phyloP scores from a whole-genome alignment of 2,329 filamentous ascomycete genomes.

The Alternaria arborescens region DNA sequence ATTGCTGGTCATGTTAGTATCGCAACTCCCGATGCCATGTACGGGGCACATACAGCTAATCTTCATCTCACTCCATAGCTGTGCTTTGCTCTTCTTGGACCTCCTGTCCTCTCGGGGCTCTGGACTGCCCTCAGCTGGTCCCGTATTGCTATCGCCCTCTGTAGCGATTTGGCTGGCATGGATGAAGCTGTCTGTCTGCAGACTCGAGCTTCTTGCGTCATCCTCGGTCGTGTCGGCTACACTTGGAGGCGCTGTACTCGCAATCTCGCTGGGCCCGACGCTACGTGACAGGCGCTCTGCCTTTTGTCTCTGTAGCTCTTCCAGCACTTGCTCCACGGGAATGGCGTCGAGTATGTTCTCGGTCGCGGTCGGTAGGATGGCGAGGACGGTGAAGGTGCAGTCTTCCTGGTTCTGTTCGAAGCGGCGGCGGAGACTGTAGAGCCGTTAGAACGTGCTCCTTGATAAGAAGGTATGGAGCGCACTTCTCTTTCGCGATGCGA shows the following conservation, averaged over 20 bases:
- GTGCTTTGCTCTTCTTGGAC: conserved; percentile 83
- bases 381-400: conserved; percentile 97
- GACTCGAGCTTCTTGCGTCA: conserved; percentile 78
- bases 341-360: conserved; percentile 87
- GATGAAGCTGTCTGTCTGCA: conserved; percentile 82
- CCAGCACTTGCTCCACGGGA: conserved; percentile 90
- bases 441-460: conserved; percentile 5
- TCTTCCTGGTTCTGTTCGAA: conserved; percentile 99
- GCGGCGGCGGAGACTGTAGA: conserved; percentile 80
- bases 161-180: conserved; percentile 76
- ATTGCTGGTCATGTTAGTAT: conserved; percentile 68
- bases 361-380: conserved; percentile 88
- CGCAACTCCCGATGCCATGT: conserved; percentile 13
- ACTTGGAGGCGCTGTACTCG: conserved; percentile 70
- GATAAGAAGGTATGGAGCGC: conserved; percentile 40
- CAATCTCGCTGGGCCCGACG: conserved; percentile 64
- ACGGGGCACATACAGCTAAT: conserved; percentile 77
- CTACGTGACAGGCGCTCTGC: conserved; percentile 72
- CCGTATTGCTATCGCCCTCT: conserved; percentile 59
- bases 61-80: conserved; percentile 97
- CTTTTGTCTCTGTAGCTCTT: conserved; percentile 94
- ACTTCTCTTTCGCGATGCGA: conserved; percentile 97
- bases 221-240: conserved; percentile 71
- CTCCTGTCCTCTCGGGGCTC: conserved; percentile 57
- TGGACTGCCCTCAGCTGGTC: conserved; percentile 44